Evolutionary conservation across 441 rosid genomes (phyloP), one percentile per base, ranked within the genome.

Genomic region (Geranium incanum): DNA sequence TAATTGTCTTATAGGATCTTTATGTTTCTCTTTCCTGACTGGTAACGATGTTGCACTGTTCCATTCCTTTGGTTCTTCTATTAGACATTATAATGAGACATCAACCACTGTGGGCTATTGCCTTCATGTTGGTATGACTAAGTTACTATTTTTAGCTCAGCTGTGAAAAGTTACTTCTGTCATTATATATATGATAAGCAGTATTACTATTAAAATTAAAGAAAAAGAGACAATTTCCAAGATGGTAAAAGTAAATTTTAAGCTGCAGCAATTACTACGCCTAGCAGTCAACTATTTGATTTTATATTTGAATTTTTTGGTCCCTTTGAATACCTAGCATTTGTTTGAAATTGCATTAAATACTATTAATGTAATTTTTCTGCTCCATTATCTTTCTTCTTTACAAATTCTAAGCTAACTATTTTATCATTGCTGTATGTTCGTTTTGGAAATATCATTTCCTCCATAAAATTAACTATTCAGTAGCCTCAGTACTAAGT

Each of bases 1-100:
- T 95, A 83, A 84, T 70, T 70, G 6, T 36, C 59, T 60, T 72
- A 33, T 67, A 9, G 4, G 36, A 16, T 57, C 55, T 72, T 70
- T 41, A 4, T 52, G n/a, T 15, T 55, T 36, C 16, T 52, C 60
- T n/a, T 52, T 16, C 19, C 6, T 52, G 7, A 16, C 60, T n/a
- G 15, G 19, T 52, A 52, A 13, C 60, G n/a, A 41, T 6, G 7
- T 41, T 41, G 11, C 11, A 41, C 48, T 5, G 9, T 41, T 41
- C 33, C 33, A 28, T 28, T 28, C 33, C 33, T 28, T 28, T 2
- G 3, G 33, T 28, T 28, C 33, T 28, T 28, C 33, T 28, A 28
- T 28, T 28, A 28, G 11, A 11, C 48, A 41, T 41, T 41, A 41
- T 41, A 28, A 28, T 28, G 9, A 41, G 11, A 41, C 48, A 41